phyloP scores from a whole-genome alignment of 768 basidiomycete species.

The Trametes cinnabarina region DNA sequence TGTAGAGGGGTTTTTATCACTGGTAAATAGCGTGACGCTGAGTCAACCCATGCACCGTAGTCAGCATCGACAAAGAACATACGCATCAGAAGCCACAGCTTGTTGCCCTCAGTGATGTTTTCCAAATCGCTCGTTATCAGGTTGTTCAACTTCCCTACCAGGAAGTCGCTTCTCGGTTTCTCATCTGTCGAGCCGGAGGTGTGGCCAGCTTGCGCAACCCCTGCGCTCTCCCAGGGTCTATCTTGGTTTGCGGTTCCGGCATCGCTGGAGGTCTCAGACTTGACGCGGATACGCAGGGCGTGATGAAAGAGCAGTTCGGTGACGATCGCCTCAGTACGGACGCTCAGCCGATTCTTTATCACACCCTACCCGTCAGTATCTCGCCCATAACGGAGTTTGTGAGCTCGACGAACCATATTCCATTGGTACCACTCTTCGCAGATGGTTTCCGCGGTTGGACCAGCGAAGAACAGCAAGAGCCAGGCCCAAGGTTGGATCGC shows the following conservation, averaged over 20 bases:
- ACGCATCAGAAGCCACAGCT: conserved; percentile 24
- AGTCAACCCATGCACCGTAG: conserved; percentile 21
- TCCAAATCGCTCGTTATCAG: conserved; percentile 63
- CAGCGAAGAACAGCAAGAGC: conserved; percentile 51
- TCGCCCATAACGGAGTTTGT: neutral
- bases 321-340: conserved; percentile 5
- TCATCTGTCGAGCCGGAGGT: neutral
- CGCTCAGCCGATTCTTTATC: neutral
- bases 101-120: conserved; percentile 22
- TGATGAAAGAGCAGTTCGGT: conserved; percentile 43
- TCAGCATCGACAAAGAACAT: conserved; percentile 31
- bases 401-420: conserved; percentile 25
- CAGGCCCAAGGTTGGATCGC: conserved; percentile 67
- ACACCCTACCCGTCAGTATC: neutral
- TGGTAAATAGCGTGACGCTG: neutral
- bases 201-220: neutral
- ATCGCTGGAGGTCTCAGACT: conserved; percentile 14
- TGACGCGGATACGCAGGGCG: conserved; percentile 48
- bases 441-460: conserved; percentile 43
- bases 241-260: neutral
- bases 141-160: conserved; percentile 77
- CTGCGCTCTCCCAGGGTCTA: neutral
- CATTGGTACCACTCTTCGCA: conserved; percentile 55
- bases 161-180: conserved; percentile 37
- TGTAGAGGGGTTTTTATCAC: neutral